Percentiles rank a stretch among this genome's conserved stretches.
Evolutionary conservation across 148 eudicot species (phyloP).

Genomic region (Chenopodium formosanum): DNA sequence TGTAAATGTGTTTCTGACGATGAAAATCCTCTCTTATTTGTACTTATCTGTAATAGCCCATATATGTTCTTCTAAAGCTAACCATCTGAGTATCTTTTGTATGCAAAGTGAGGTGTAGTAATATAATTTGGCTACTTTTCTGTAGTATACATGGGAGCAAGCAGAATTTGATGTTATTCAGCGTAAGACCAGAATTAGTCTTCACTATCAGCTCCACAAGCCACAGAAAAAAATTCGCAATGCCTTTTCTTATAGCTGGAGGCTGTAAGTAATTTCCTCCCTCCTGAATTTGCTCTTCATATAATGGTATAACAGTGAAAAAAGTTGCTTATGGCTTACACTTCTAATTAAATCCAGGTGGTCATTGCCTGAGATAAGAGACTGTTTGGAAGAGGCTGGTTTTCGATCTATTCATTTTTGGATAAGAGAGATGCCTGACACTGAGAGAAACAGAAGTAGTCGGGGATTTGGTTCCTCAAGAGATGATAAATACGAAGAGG

Average conservation of each 20-base stretch:
- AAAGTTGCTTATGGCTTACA: neutral
- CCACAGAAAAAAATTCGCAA: conserved; percentile 70
- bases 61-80: neutral
- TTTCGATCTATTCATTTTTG: conserved; percentile 78
- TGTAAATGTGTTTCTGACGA: neutral
- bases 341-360: conserved; percentile 43
- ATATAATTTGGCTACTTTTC: neutral
- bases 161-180: conserved; percentile 81
- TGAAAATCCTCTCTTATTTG: neutral
- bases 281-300: neutral
- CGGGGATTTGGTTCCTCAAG: conserved; percentile 66
- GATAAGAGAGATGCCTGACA: conserved; percentile 83
- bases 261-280: conserved; percentile 61
- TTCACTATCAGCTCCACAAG: conserved; percentile 73
- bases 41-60: neutral
- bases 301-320: neutral
- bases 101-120: neutral
- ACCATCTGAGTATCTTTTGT: neutral
- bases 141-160: conserved; percentile 97
- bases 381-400: conserved; percentile 92
- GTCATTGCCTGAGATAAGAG: conserved; percentile 95
- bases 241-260: conserved; percentile 97
- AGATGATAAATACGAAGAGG: conserved; percentile 86
- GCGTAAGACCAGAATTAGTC: conserved; percentile 88
- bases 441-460: conserved; percentile 50